Evolutionary conservation across 2,329 filamentous ascomycete species (phyloP).

Genomic region (Alternaria brassicicola): DNA sequence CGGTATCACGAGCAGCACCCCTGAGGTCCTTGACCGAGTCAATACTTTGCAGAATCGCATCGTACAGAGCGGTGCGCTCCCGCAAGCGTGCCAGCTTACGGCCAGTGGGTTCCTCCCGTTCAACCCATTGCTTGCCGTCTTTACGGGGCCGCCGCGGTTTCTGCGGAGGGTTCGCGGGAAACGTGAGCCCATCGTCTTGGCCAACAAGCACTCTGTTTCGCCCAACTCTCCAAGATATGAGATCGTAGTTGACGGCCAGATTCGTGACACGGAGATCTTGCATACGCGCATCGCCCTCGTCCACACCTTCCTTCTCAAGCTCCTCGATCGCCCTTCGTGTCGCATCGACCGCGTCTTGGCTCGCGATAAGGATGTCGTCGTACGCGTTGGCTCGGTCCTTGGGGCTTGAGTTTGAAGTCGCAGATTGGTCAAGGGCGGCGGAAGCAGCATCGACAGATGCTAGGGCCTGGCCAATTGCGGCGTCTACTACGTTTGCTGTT

Average conservation of each 20-base stretch:
- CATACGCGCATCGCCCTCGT: conserved; percentile 83
- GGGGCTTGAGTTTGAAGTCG: conserved; percentile 52
- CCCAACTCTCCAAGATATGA: conserved; percentile 93
- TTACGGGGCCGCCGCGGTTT: conserved; percentile 60
- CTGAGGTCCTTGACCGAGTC: conserved; percentile 88
- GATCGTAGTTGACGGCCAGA: conserved; percentile 90
- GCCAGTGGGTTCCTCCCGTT: conserved; percentile 70
- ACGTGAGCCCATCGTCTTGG: conserved; percentile 74
- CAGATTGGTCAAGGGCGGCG: conserved; percentile 54
- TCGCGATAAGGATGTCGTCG: conserved; percentile 86
- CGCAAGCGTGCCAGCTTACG: conserved; percentile 80
- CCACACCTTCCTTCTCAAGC: conserved; percentile 78
- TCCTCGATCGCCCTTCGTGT: conserved; percentile 94
- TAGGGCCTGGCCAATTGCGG: conserved; percentile 84
- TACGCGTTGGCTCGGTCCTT: conserved; percentile 83
- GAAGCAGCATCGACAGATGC: conserved; percentile 68
- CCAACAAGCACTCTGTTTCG: conserved; percentile 89
- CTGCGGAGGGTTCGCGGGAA: conserved; percentile 59
- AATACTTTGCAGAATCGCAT: conserved; percentile 87
- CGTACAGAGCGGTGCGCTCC: conserved; percentile 87
- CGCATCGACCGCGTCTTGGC: conserved; percentile 92
- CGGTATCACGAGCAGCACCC: conserved; percentile 83
- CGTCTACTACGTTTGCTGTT: conserved; percentile 88
- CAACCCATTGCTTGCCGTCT: conserved; percentile 53
- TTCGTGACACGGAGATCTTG: conserved; percentile 91